Conservation (phyloP, 163 green algal species). For the Volvox carteri region DNA sequence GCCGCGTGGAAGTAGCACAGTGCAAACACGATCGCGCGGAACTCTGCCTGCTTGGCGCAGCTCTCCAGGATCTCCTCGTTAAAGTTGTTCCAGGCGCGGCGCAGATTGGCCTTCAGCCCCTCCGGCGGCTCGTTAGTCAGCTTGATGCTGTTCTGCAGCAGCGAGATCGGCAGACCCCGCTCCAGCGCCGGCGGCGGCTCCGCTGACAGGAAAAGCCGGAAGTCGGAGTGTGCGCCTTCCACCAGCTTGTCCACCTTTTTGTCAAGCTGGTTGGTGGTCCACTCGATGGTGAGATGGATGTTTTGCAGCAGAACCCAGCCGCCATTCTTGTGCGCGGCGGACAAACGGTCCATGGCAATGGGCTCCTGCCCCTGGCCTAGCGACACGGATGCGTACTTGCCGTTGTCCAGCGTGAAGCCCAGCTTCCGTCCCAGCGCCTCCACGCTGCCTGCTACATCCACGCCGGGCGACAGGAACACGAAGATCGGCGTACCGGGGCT, state of each 20-base stretch:
- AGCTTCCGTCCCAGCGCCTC: conserved; percentile 85
- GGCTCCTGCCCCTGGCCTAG: conserved; percentile 95
- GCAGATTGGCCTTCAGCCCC: conserved; percentile 89
- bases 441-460: conserved; percentile 90
- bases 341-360: conserved; percentile 89
- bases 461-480: conserved; percentile 91
- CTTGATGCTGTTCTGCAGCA: conserved; percentile 95
- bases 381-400: conserved; percentile 87
- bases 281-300: conserved; percentile 96
- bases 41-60: conserved; percentile 89
- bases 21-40: conserved; percentile 91
- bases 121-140: conserved; percentile 95
- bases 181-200: conserved; percentile 92
- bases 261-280: conserved; percentile 88
- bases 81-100: conserved; percentile 88
- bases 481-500: conserved; percentile 88
- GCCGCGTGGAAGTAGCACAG: conserved; percentile 95
- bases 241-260: conserved; percentile 91
- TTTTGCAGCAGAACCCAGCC: conserved; percentile 98
- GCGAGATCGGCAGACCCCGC: conserved; percentile 86
- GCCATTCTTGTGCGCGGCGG: conserved; percentile 87
- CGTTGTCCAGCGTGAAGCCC: conserved; percentile 83
- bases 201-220: conserved; percentile 96
- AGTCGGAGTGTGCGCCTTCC: conserved; percentile 89
- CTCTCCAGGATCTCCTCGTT: conserved; percentile 92